Evolutionary conservation across 2,329 filamentous ascomycete species (phyloP).

Genomic region (Claviceps sp.): DNA sequence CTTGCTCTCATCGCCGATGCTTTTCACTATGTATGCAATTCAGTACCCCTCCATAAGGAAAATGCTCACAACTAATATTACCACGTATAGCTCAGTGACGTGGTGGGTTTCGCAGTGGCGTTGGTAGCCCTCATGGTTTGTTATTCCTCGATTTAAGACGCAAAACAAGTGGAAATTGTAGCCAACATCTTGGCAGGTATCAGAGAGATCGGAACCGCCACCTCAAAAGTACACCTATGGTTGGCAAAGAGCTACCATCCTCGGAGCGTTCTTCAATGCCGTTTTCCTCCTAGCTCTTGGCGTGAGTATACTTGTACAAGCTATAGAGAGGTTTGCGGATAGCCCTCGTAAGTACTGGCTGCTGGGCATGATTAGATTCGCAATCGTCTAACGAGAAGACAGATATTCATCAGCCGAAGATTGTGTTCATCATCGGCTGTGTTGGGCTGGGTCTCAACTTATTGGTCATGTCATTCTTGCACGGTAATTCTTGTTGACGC

Average conservation of each 20-base stretch:
- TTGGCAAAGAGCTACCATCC: slow-evolving; percentile 61
- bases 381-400: slow-evolving; percentile 3
- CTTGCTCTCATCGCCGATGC: slow-evolving; percentile 64
- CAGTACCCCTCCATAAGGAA: too few relatives aligned
- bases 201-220: slow-evolving; percentile 36
- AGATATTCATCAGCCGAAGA: slow-evolving; percentile 51
- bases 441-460: slow-evolving; percentile 55
- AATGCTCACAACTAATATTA: too few relatives aligned
- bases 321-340: slow-evolving; percentile 55
- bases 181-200: slow-evolving; percentile 23
- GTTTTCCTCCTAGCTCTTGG: slow-evolving; percentile 60
- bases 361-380: background rate
- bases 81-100: slow-evolving; percentile 46
- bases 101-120: slow-evolving; percentile 56
- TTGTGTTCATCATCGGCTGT: slow-evolving; percentile 57
- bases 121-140: slow-evolving; percentile 48
- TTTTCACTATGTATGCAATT: slow-evolving; percentile 61
- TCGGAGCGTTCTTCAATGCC: slow-evolving; percentile 73
- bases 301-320: slow-evolving; percentile 59
- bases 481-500: slow-evolving; percentile 31
- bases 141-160: background rate
- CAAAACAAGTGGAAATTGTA: background rate
- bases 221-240: slow-evolving; percentile 48
- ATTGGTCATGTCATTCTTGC: slow-evolving; percentile 50
- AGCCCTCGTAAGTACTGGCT: slow-evolving; percentile 32